Evolutionary conservation across 1,139 yeast genomes (phyloP).

Genomic region (Suhomyces anneliseae): DNA sequence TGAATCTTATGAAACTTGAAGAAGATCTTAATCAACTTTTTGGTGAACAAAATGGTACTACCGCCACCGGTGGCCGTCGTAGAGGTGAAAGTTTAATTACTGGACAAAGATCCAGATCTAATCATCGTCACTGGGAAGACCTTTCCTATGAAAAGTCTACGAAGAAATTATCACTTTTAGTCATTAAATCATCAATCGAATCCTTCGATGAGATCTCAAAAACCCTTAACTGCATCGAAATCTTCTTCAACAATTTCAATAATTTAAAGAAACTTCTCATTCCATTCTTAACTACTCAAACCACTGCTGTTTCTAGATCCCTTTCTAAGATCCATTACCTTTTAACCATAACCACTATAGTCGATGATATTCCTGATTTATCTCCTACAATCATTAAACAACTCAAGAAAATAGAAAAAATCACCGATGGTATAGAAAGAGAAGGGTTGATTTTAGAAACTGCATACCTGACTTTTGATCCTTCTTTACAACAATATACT

Average conservation of each 20-base stretch:
- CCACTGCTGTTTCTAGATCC: constrained; percentile 28
- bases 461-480: constrained; percentile 32
- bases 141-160: constrained; percentile 27
- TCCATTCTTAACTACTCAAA: constrained; percentile 36
- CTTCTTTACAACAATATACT: constrained; percentile 39
- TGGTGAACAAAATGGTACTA: constrained; percentile 16
- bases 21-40: constrained; percentile 33
- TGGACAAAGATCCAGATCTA: not conserved
- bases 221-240: constrained; percentile 31
- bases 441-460: constrained; percentile 32
- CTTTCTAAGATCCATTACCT: constrained; percentile 27
- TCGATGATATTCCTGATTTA: constrained; percentile 27
- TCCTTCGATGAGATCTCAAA: constrained; percentile 24
- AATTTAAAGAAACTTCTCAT: constrained; percentile 41
- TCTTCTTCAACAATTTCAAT: constrained; percentile 38
- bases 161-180: constrained; percentile 22
- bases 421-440: constrained; percentile 39
- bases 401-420: constrained; percentile 36
- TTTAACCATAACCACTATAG: constrained; percentile 29
- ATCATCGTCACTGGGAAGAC: constrained; percentile 29
- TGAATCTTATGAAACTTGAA: constrained; percentile 30
- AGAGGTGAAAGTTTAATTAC: constrained; percentile 1
- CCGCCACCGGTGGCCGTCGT: not conserved
- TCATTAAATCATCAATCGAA: constrained; percentile 23
- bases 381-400: constrained; percentile 28